Evolutionary conservation across 352 stramenopile genomes (phyloP), one percentile per base, ranked within the genome.

Genomic region (Phytophthora brassicae): DNA sequence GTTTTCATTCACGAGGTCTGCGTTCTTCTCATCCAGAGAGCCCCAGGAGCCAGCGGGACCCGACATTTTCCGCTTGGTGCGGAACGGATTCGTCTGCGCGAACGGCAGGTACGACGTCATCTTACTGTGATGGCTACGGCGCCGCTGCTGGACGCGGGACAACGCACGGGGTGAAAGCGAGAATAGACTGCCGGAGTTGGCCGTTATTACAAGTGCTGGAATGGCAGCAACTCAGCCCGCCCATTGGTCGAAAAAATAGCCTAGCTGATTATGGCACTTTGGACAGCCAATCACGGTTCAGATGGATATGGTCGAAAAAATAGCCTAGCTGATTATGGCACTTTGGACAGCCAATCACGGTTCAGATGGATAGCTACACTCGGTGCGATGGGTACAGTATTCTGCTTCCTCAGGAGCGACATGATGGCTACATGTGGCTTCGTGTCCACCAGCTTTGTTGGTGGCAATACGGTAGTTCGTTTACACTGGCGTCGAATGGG

Each of bases 1-100:
- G 33, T 44, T 31, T 7, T 23, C 47, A 24, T 60, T 55, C 7
- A 65, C 49, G 8, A 56, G 42, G 14, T 44, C 29, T 14, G 39
- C 9, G 35, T 49, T 56, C 35, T 75, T 72, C 50, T 81, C 65
- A 50, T 82, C 69, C 31, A 81, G 48, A 19, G 60, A 17, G 8
- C 56, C 66, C 64, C 72, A 76, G 14, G 66, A 73, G 23, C 68
- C 60, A 13, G 64, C 66, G 11, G 73, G 75, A 6, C 77, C 73
- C 36, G 77, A 87, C 73, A 87, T 79, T 71, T 87, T 87, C 49
- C 77, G 77, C 64, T 87, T 87, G 38, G 50, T 77, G 48, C 65
- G 73, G 43, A 74, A 70, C 38, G 56, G 16, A n/a, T 66, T 72
- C 20, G 67, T 58, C 46, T 63, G 56, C 35, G 60, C 33, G 54